Base-by-base conservation (phyloP, 129 eudicot species). In the Helianthus annuus region DNA sequence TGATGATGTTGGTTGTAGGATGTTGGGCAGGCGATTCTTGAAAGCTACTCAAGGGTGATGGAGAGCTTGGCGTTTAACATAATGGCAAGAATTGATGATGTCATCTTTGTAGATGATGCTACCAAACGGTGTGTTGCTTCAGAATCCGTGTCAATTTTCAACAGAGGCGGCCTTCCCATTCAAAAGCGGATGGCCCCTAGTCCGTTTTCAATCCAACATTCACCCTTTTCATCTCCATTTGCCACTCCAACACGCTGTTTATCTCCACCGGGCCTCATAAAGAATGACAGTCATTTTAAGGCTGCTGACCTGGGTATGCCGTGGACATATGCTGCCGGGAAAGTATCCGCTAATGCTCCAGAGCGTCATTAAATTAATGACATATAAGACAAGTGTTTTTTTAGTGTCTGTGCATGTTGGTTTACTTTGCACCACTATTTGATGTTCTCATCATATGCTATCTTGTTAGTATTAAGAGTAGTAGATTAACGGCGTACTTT, bases 21-120 rank as follows among this genome's bases (percentile, higher is more conserved):
- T 67, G 97, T 94, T 22, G 98, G 98, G 66, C 98, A 94, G 56
- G 85, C 97, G 51, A 94, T 94, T 69, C 96, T 94, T 9, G 97
- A 94, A 83, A 90, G 97, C 86, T 94, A 94, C 72, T 94, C 98
- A 17, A 79, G 98, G 82, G 98, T 94, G 27, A 87, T 81, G 89
- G 98, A 94, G 82, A 90, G 98, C 84, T 86, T 94, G 81, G 97
- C 98, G 5, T 94, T 84, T 53, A 94, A 94, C 85, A 84, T 94
- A 76, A 90, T 90, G 88, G 98, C 98, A 29, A 94, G 98, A 79
- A 90, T 94, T 14, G 97, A 93, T 64, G 97, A 93, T 77, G 89
- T 93, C 57, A 72, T 93, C 54, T 90, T 68, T 45, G 93, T 90
- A 15, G 98, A 90, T 44, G 92, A 90, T 64, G 84, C 96, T 7